A percentile compares a stretch with the other conserved stretches of the same genome.
phyloP scores from a whole-genome alignment of 352 stramenopile species.

The Globisporangium echinulatum region DNA sequence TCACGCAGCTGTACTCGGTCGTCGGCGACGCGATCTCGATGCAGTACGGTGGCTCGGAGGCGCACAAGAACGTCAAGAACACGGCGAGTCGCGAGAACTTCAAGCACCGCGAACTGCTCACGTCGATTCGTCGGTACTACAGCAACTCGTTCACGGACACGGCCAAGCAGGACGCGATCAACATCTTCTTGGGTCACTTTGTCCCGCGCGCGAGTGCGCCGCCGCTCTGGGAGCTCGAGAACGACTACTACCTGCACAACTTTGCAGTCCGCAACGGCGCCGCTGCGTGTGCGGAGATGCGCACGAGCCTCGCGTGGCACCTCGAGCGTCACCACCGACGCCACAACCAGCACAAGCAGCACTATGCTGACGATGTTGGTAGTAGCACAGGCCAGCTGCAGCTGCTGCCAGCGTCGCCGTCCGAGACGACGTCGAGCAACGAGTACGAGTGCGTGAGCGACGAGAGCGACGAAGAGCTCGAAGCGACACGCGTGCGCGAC shows the following conservation, averaged over 20 bases:
- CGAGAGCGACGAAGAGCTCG: conserved; percentile 17
- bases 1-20: conserved; percentile 98
- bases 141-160: conserved; percentile 99
- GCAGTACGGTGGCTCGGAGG: conserved; percentile 98
- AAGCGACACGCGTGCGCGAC: conserved; percentile 17
- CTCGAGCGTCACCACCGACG: conserved; percentile 41
- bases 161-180: conserved; percentile 98
- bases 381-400: not conserved
- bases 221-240: conserved; percentile 80
- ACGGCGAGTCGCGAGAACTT: conserved; percentile 76
- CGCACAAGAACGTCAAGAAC: conserved; percentile 98
- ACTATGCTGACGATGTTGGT: conserved; percentile 7
- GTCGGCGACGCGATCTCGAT: conserved; percentile 98
- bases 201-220: conserved; percentile 57
- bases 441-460: conserved; percentile 21
- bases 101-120: conserved; percentile 96
- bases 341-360: conserved; percentile 20
- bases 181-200: conserved; percentile 97
- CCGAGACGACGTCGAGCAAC: conserved; percentile 14
- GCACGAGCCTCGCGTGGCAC: conserved; percentile 53
- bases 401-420: not conserved
- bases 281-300: conserved; percentile 52
- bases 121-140: conserved; percentile 98
- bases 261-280: conserved; percentile 76
- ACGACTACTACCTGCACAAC: conserved; percentile 90